These are phyloP conservation scores for Gastrodia elata DNA, from an alignment of 106 monocot species.

Conservation along the genomic window DNA sequence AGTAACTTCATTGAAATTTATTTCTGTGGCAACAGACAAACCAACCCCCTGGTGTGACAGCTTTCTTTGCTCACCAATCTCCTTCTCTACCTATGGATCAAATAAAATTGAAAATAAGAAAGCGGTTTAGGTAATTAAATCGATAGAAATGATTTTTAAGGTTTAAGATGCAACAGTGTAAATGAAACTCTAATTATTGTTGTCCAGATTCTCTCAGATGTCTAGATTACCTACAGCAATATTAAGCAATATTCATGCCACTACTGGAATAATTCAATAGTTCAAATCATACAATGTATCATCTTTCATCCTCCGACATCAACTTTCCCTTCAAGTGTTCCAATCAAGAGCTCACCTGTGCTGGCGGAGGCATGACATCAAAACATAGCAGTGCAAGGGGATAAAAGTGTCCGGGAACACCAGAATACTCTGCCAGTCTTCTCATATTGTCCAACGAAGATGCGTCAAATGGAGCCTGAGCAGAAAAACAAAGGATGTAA, in stretches of 20 bases:
- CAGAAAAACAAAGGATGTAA: background rate
- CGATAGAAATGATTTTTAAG: background rate
- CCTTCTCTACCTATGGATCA: constrained; percentile 58
- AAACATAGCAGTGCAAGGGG: constrained; percentile 72
- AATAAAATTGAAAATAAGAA: constrained; percentile 8
- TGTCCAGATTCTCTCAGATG: background rate
- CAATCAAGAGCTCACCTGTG: constrained; percentile 34
- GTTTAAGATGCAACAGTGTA: background rate
- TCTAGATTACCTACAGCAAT: background rate
- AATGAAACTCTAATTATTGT: background rate
- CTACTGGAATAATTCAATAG: background rate
- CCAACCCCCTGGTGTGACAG: constrained; percentile 85
- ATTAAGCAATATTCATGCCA: background rate
- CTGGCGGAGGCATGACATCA: constrained; percentile 93
- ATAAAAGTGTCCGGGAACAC: constrained; percentile 71
- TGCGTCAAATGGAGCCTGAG: constrained; percentile 78
- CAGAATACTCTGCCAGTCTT: constrained; percentile 68
- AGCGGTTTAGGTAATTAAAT: background rate
- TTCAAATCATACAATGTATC: background rate
- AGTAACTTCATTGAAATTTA: constrained; percentile 35
- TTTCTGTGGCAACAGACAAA: constrained; percentile 53
- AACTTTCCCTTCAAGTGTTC: background rate
- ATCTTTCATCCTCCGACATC: background rate
- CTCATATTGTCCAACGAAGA: constrained; percentile 93
- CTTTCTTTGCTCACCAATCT: constrained; percentile 80